A percentile compares a stretch with the other conserved stretches of the same genome.
These are phyloP conservation scores for Mimosa pudica DNA, from an alignment of 306 rosid genomes.

Conservation along the genomic window DNA sequence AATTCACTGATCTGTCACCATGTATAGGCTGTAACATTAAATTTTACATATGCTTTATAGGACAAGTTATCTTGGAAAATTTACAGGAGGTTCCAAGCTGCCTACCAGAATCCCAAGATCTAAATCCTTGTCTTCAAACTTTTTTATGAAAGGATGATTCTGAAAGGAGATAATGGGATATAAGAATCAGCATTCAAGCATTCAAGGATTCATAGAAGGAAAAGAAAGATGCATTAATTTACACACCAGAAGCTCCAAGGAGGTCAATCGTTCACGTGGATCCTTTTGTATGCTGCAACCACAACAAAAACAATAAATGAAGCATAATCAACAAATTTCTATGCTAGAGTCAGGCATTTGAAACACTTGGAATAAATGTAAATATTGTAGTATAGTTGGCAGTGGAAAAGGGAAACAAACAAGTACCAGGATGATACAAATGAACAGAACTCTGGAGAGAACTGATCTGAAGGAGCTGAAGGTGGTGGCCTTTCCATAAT, in stretches of 20 bases:
- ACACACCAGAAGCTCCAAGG: slow-evolving; percentile 92
- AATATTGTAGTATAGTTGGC: not conserved
- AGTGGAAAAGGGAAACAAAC: slow-evolving; percentile 12
- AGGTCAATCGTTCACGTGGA: slow-evolving; percentile 71
- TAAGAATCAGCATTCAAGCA: slow-evolving; percentile 22
- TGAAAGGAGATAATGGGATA: slow-evolving; percentile 44
- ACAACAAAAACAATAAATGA: slow-evolving; percentile 35
- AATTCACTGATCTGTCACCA: slow-evolving; percentile 39
- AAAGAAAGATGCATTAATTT: slow-evolving; percentile 10
- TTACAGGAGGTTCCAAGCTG: slow-evolving; percentile 91
- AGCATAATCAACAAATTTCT: not conserved
- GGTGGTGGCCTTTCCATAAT: slow-evolving; percentile 94
- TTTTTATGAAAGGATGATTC: slow-evolving; percentile 93
- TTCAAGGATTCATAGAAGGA: not conserved
- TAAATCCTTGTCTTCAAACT: slow-evolving; percentile 93
- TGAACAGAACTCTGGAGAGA: slow-evolving; percentile 94
- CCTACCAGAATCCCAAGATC: slow-evolving; percentile 89
- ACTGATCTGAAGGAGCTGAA: slow-evolving; percentile 90
- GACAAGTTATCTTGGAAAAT: slow-evolving; percentile 62
- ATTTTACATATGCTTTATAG: slow-evolving; percentile 40
- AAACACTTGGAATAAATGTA: slow-evolving; percentile 9
- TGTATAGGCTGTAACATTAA: slow-evolving; percentile 35
- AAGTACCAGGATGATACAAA: slow-evolving; percentile 89
- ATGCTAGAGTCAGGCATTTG: slow-evolving; percentile 10
- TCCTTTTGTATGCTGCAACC: slow-evolving; percentile 88